Conservation (phyloP, 2,329 filamentous ascomycete species). For the Aureobasidium mangrovei region DNA sequence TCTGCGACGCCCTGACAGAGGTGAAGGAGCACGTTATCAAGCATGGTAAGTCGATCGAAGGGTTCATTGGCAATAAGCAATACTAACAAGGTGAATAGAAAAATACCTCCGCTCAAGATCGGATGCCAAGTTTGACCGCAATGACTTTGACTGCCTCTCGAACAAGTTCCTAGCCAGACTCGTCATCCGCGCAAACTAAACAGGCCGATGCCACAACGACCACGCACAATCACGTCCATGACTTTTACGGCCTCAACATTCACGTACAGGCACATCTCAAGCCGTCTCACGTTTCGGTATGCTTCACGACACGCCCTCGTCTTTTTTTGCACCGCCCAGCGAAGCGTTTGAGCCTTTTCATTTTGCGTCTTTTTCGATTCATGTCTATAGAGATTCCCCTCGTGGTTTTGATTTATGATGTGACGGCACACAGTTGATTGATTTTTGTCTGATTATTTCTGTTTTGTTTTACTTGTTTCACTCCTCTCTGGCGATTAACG, state of each 20-base stretch:
- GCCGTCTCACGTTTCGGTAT: slow-evolving; percentile 8
- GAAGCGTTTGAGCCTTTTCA: slow-evolving; percentile 1
- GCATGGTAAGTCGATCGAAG: slow-evolving; percentile 61
- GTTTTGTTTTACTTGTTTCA: background rate
- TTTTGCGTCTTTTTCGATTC: background rate
- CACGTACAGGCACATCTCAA: background rate
- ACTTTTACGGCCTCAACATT: slow-evolving; percentile 14
- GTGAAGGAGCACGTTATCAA: slow-evolving; percentile 85
- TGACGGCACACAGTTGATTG: background rate
- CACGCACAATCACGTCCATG: slow-evolving; percentile 10
- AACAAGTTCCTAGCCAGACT: slow-evolving; percentile 97
- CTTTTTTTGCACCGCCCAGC: slow-evolving; percentile 2
- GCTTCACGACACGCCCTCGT: slow-evolving; percentile 12
- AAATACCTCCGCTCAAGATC: slow-evolving; percentile 73
- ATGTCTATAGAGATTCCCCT: slow-evolving; percentile 12
- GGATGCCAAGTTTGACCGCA: slow-evolving; percentile 75
- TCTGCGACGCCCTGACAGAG: slow-evolving; percentile 94
- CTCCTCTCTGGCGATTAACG: background rate
- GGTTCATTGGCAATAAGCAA: background rate
- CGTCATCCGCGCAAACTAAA: slow-evolving; percentile 82
- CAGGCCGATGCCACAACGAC: background rate
- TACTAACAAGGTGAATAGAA: slow-evolving; percentile 47
- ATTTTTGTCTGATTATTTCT: background rate
- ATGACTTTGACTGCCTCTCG: slow-evolving; percentile 88
- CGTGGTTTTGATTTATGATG: slow-evolving; percentile 2